Evolutionary conservation across 2,329 filamentous ascomycete genomes (phyloP).

Genomic region (Rutstroemia sp.): DNA sequence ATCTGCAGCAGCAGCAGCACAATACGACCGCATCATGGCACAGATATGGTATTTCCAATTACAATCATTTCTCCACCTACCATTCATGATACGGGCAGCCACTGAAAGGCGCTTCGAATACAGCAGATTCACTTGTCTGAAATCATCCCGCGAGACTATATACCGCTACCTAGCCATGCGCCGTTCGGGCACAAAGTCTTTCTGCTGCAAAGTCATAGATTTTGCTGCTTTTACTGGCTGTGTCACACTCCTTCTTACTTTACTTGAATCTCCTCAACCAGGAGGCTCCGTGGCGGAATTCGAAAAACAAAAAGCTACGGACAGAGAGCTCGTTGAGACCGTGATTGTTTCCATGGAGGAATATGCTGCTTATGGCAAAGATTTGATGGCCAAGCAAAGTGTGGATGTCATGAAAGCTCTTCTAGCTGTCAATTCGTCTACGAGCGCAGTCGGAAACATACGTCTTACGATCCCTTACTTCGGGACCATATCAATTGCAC

Average conservation of each 20-base stretch:
- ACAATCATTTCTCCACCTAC: slow-evolving; percentile 24
- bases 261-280: slow-evolving; percentile 16
- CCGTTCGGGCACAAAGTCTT: slow-evolving; percentile 13
- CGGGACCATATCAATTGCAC: slow-evolving; percentile 25
- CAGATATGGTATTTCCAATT: slow-evolving; percentile 28
- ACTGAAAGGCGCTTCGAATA: slow-evolving; percentile 28
- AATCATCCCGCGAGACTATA: slow-evolving; percentile 24
- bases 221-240: slow-evolving; percentile 26
- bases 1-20: slow-evolving; percentile 2
- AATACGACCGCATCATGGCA: slow-evolving; percentile 22
- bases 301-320: slow-evolving; percentile 15
- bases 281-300: slow-evolving; percentile 11
- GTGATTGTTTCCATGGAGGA: slow-evolving; percentile 22
- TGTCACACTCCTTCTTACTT: slow-evolving; percentile 24
- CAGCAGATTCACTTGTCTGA: slow-evolving; percentile 27
- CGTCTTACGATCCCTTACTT: slow-evolving; percentile 29
- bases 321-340: slow-evolving; percentile 18
- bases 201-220: slow-evolving; percentile 27
- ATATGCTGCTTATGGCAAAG: slow-evolving; percentile 9
- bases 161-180: slow-evolving; percentile 22
- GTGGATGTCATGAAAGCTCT: slow-evolving; percentile 26
- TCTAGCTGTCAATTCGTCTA: slow-evolving; percentile 18
- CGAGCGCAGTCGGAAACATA: slow-evolving; percentile 17
- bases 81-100: slow-evolving; percentile 28
- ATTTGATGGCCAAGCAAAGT: slow-evolving; percentile 24